These are phyloP conservation scores for Pochonia chlamydosporia DNA, from an alignment of 2,329 filamentous ascomycete genomes.

Conservation along the genomic window DNA sequence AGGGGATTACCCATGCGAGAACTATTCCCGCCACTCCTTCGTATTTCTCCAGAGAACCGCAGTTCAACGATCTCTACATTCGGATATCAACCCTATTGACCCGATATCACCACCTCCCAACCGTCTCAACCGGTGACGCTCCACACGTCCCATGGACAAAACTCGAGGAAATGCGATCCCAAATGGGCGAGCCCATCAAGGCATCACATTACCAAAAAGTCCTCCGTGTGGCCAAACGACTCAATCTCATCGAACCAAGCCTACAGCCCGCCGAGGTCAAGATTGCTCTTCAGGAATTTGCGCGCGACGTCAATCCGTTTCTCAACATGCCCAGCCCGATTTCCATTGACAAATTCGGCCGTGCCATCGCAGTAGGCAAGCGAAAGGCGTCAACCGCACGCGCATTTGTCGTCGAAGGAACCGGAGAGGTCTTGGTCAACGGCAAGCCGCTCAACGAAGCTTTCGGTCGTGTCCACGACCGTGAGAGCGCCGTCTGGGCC, in stretches of 20 bases:
- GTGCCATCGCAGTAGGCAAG: slow-evolving; percentile 73
- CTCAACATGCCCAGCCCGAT: slow-evolving; percentile 57
- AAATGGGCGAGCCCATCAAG: slow-evolving; percentile 66
- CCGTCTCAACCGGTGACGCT: slow-evolving; percentile 56
- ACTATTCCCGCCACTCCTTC: slow-evolving; percentile 79
- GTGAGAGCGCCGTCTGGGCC: slow-evolving; percentile 91
- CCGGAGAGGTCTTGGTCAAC: slow-evolving; percentile 85
- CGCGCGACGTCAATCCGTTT: slow-evolving; percentile 67
- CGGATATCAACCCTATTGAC: slow-evolving; percentile 65
- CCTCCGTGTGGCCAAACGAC: slow-evolving; percentile 65
- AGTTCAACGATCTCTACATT: slow-evolving; percentile 81
- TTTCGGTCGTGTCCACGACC: slow-evolving; percentile 85
- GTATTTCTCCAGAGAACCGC: slow-evolving; percentile 86
- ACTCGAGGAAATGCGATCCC: slow-evolving; percentile 66
- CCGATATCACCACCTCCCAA: slow-evolving; percentile 69
- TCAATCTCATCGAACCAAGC: slow-evolving; percentile 80
- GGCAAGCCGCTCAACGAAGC: slow-evolving; percentile 76
- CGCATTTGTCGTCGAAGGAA: slow-evolving; percentile 87
- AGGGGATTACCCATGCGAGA: slow-evolving; percentile 51
- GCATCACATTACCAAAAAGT: slow-evolving; percentile 74
- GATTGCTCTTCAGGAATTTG: slow-evolving; percentile 61
- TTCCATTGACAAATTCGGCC: slow-evolving; percentile 68
- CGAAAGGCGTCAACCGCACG: slow-evolving; percentile 83
- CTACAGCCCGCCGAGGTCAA: slow-evolving; percentile 67
- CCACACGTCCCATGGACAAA: slow-evolving; percentile 77